Conservation (phyloP, 768 basidiomycete genomes). For the Dacryopinax spathularia region DNA sequence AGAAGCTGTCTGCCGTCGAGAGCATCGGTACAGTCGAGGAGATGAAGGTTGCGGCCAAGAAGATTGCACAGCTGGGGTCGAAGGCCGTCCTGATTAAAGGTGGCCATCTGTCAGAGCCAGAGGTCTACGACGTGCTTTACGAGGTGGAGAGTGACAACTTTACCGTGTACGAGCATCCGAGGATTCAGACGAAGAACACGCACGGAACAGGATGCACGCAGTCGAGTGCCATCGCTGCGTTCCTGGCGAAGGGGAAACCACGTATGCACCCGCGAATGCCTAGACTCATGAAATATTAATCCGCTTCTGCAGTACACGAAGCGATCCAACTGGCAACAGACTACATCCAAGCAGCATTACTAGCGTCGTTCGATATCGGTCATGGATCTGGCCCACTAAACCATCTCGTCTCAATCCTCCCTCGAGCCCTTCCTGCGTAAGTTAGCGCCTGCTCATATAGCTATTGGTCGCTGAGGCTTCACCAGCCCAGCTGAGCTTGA, state of each 20-base stretch:
- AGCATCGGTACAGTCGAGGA: slow-evolving; percentile 31
- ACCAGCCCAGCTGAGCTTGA: slow-evolving; percentile 42
- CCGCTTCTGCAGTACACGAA: slow-evolving; percentile 38
- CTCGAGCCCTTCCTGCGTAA: slow-evolving; percentile 38
- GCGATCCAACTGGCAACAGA: slow-evolving; percentile 45
- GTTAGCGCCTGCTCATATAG: slow-evolving; percentile 22
- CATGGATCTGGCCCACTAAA: slow-evolving; percentile 74
- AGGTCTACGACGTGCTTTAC: slow-evolving; percentile 55
- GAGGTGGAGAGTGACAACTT: slow-evolving; percentile 23
- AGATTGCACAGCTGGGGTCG: slow-evolving; percentile 36
- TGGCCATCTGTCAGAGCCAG: slow-evolving; percentile 42
- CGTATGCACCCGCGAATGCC: slow-evolving; percentile 24
- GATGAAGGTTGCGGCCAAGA: slow-evolving; percentile 44
- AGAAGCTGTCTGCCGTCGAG: slow-evolving; percentile 45
- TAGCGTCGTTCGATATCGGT: slow-evolving; percentile 52
- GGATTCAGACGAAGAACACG: slow-evolving; percentile 54
- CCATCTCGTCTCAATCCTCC: slow-evolving; percentile 52
- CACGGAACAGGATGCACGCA: slow-evolving; percentile 91
- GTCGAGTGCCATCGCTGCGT: slow-evolving; percentile 63
- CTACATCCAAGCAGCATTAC: slow-evolving; percentile 68
- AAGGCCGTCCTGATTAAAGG: slow-evolving; percentile 68
- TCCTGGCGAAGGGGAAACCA: slow-evolving; percentile 38
- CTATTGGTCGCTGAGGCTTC: background rate
- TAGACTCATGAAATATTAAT: too few species aligned
- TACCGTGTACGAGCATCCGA: slow-evolving; percentile 45